phyloP scores from a whole-genome alignment of 2,329 filamentous ascomycete species.

The Cordyceps farinosa region DNA sequence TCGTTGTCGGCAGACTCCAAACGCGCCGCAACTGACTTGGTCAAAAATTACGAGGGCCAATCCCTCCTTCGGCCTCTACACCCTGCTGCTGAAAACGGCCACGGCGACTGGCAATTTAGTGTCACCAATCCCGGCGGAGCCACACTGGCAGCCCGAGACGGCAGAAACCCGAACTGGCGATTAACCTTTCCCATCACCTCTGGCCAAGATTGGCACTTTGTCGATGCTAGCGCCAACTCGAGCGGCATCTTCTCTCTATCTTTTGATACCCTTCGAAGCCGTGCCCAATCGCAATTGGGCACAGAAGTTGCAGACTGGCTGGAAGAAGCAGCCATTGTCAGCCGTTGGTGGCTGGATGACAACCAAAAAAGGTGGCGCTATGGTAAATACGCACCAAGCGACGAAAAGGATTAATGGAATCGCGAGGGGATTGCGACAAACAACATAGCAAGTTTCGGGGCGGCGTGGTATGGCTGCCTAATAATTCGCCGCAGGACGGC shows the following conservation, averaged over 20 bases:
- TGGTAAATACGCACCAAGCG: conserved; percentile 18
- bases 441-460: not conserved
- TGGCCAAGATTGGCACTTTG: conserved; percentile 19
- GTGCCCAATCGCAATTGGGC: conserved; percentile 4
- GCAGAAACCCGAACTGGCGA: conserved; percentile 22
- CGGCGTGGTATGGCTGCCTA: not conserved
- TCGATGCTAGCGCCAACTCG: conserved; percentile 10
- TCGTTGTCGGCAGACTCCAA: conserved; percentile 29
- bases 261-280: conserved; percentile 12
- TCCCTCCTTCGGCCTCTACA: conserved; percentile 31
- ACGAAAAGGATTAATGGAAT: not conserved
- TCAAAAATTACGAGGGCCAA: conserved; percentile 33
- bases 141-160: conserved; percentile 24
- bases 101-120: conserved; percentile 28
- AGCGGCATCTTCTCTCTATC: conserved; percentile 12
- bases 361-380: conserved; percentile 35
- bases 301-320: conserved; percentile 16
- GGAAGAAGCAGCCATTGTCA: conserved; percentile 32
- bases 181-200: conserved; percentile 26
- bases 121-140: conserved; percentile 28
- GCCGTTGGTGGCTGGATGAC: conserved; percentile 35
- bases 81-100: conserved; percentile 21
- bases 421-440: not conserved
- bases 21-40: conserved; percentile 27
- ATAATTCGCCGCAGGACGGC: not conserved